These are phyloP conservation scores for Trichoderma afroharzianum DNA, from an alignment of 2,329 filamentous ascomycete genomes.

Conservation along the genomic window DNA sequence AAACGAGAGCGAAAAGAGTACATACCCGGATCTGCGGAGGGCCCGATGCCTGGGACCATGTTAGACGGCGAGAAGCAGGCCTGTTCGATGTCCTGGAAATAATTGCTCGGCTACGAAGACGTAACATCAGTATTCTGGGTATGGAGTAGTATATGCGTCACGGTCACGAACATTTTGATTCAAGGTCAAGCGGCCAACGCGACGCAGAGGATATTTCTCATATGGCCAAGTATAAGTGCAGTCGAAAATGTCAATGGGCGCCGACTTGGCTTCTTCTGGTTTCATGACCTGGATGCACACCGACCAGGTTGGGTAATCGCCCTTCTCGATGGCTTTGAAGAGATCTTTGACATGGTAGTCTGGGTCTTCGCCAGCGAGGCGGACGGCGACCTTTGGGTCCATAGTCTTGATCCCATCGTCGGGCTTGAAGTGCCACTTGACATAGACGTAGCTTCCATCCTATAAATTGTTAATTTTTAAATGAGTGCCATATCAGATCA, in stretches of 20 bases:
- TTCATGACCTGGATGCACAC: constrained; percentile 61
- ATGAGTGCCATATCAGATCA: not conserved
- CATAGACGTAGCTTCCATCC: constrained; percentile 63
- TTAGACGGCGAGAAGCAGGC: constrained; percentile 62
- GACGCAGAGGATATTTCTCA: constrained; percentile 57
- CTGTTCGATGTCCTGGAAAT: constrained; percentile 68
- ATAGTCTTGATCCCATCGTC: constrained; percentile 60
- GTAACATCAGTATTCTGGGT: not conserved
- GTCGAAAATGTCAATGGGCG: constrained; percentile 56
- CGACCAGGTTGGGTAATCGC: constrained; percentile 61
- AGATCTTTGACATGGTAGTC: constrained; percentile 63
- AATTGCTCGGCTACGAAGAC: constrained; percentile 49
- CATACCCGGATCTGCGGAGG: constrained; percentile 53
- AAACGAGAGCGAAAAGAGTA: not conserved
- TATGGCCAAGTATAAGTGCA: constrained; percentile 68
- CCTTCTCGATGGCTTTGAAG: constrained; percentile 58
- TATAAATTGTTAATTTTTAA: constrained; percentile 22
- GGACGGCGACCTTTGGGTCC: constrained; percentile 53
- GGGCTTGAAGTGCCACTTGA: constrained; percentile 62
- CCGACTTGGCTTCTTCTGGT: constrained; percentile 56
- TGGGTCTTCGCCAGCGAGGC: constrained; percentile 54
- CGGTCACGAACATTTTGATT: constrained; percentile 51
- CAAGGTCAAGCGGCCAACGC: constrained; percentile 59
- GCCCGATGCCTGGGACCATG: constrained; percentile 60
- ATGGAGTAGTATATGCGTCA: not conserved